Base-by-base conservation (phyloP, 768 basidiomycete species). In the Lyophyllum atratum region DNA sequence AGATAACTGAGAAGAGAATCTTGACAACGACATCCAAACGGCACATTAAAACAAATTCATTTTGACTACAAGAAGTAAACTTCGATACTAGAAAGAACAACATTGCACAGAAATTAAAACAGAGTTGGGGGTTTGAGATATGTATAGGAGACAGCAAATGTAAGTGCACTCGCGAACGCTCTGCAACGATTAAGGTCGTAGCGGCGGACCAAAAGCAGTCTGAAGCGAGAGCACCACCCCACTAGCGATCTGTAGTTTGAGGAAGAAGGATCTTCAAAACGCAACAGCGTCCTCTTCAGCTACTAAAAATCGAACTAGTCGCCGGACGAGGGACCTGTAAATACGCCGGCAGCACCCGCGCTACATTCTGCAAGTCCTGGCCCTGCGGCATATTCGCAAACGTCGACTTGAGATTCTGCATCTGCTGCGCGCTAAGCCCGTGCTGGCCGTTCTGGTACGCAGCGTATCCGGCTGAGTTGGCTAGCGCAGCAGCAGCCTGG, bases 361-460 rank as follows among this genome's bases (percentile, higher is more conserved):
- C 45, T 26, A 45, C 52, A 19, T 12, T 45, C 40, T 53, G 52
- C 45, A 47, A 33, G 43, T 80, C 81, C 56, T 74, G 76, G 17
- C 68, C 70, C 52, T 70, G 72, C 33, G 63, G 65, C 59, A 76
- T 66, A 52, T 67, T 76, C 3, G 79, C 80, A 56, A 86, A 81
- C 3, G 80, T 83, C 9, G 80, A 71, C 70, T 87, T 86, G 40
- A 87, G 63, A 53, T 74, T 79, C 66, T 86, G 84, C 68, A 87
- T 73, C 63, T 87, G 85, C 58, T 88, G 87, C 19, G 73, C 56
- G 31, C 76, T 82, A 45, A 88, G 66, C 2, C 74, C 73, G 43
- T 73, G 75, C 4, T 71, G 70, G 45, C 74, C 76, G 49, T 39
- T 17, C 72, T 65, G 55, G 66, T 66, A 58, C 67, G 64, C 64